Percentiles rank a stretch among this genome's conserved stretches.
These are phyloP conservation scores for Rubia balearica DNA, from an alignment of 305 asterid species.

Conservation along the genomic window DNA sequence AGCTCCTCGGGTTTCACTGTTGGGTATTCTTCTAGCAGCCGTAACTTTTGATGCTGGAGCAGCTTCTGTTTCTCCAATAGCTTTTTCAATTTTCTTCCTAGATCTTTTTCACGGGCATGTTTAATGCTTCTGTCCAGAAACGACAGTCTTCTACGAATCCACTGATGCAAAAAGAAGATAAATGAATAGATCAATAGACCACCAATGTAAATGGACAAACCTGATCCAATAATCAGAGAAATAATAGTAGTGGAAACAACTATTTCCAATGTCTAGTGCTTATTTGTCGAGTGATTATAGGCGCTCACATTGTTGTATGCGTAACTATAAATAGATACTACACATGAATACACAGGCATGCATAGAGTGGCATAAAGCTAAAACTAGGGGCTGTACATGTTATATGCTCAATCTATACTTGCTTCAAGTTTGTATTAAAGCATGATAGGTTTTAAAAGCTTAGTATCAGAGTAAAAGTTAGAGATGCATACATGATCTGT, in stretches of 20 bases:
- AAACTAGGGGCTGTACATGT: too few species aligned
- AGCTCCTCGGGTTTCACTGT: slow-evolving; percentile 24
- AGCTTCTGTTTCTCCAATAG: slow-evolving; percentile 16
- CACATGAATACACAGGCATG: too few species aligned
- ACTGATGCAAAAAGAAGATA: slow-evolving; percentile 28
- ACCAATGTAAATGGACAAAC: not conserved
- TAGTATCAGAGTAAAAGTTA: not conserved
- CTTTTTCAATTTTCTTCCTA: slow-evolving; percentile 29
- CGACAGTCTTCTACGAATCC: slow-evolving; percentile 55
- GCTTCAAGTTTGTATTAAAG: too few species aligned
- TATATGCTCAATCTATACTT: too few species aligned
- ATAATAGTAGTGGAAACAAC: not conserved
- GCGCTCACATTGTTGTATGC: too few species aligned
- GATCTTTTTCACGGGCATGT: slow-evolving; percentile 80
- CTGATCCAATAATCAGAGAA: not conserved
- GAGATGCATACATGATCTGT: slow-evolving; percentile 24
- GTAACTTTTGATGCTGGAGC: slow-evolving; percentile 21
- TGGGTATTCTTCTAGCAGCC: slow-evolving; percentile 21
- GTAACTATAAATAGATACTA: too few species aligned
- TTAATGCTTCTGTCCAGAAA: slow-evolving; percentile 39
- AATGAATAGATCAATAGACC: not conserved
- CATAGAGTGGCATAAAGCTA: too few species aligned
- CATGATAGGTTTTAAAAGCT: too few species aligned
- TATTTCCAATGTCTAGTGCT: not conserved
- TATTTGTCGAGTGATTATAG: too few species aligned